Evolutionary conservation across 2,329 filamentous ascomycete genomes (phyloP), one percentile per base, ranked within the genome.

Genomic region (Diplocarpon rosae): DNA sequence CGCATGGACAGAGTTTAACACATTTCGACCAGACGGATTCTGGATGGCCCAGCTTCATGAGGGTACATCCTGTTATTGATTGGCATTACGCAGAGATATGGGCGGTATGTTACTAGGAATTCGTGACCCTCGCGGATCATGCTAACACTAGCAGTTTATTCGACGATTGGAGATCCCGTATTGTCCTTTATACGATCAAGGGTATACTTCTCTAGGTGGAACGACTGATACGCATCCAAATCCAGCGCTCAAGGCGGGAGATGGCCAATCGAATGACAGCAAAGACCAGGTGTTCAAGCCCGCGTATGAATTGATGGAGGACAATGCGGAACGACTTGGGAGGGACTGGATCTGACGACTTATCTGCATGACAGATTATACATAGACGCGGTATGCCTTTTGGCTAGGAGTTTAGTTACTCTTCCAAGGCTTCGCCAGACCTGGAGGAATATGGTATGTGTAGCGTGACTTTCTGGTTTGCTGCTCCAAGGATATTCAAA

Each of bases 71-170:
- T 0, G 85, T 98, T 9, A 89, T 98, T 59, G 92, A 98, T 65
- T 98, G 92, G 92, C 86, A 92, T 63, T 95, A 95, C 64, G 76
- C 78, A 10, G 90, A 96, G 63, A 90, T 96, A 43, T 96, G 92
- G 92, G 78, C 80, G 14, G 88, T 93, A 32, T 5, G 43, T 41
- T 29, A 13, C 16, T 17, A 47, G 24, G 34, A 42, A 14, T 12
- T 14, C 29, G 6, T 5, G n/a, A n/a, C n/a, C 28, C 7, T 17
- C 37, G 30, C 29, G 16, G 37, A 11, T 17, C 37, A 48, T 40
- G 32, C 47, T 58, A 43, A 56, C 13, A 29, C n/a, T 15, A 27
- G 47, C 48, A 87, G 81, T 92, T 93, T 61, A 83, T 93, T 50
- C 76, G 83, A 27, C 79, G 84, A 58, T 67, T 96, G 27, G 72